Base-by-base conservation (phyloP, 169 alveolate genomes). In the Plasmodium reichenowi region DNA sequence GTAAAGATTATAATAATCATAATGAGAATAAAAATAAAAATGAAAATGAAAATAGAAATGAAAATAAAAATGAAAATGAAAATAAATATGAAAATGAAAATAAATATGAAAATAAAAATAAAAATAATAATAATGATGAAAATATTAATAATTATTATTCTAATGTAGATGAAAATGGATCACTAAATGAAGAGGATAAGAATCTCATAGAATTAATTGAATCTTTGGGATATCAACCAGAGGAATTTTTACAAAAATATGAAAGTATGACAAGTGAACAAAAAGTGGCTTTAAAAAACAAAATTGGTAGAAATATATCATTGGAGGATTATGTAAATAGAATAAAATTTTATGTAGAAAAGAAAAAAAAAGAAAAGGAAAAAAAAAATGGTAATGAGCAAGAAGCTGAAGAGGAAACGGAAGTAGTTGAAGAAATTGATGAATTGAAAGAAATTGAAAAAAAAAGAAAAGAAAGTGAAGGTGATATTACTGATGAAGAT, bases 201-300 rank as follows among this genome's bases (percentile, higher is more conserved):
- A 54, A 83, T 15, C 2, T 64, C 3, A 13, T 58, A 10, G 74
- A 68, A 62, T 26, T 67, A 15, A 70, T 83, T 29, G 85, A 83
- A 38, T 15, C 83, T 26, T 70, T 83, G 59, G 86, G 86, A 20
- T 68, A 68, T 68, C 24, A 70, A 12, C 74, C 72, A n/a, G 86
- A 68, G 13, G 56, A 64, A 13, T 64, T 78, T 50, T 26, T 78
- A 24, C 78, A 78, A 29, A 78, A 78, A 54, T 64, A 64, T 43
- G 72, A 78, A 26, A 26, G 13, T 17, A 64, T 78, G 89, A 78
- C 89, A 58, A 15, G 7, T n/a, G 78, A 78, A 52, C 75, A 78
- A 71, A 78, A 52, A 43, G 70, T 64, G 10, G 20, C 56, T 20
- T 64, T 78, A 32, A 43, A 78, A 70, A 73, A 78, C 22, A 48